Evolutionary conservation across 345 rosid genomes (phyloP), one percentile per base, ranked within the genome.

Genomic region (Rubroshorea leprosula): DNA sequence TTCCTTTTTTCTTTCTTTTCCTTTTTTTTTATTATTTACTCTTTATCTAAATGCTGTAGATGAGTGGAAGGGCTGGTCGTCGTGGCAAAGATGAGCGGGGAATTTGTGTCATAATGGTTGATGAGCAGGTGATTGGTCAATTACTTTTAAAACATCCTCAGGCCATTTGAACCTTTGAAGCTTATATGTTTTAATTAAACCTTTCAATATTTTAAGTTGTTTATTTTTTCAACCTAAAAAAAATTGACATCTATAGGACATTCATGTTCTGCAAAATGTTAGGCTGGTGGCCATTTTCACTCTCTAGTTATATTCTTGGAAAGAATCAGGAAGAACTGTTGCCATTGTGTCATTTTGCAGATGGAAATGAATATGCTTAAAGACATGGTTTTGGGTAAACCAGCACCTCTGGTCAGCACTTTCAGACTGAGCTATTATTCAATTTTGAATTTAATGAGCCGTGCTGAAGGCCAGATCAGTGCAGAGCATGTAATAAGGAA

Each of bases 41-140:
- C 15, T 69, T 19, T n/a, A n/a, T 59, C 62, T 72, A 64, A 55
- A 61, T 48, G 58, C 48, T 74, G 63, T 66, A 93, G 99, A 93
- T 93, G 99, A 93, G 99, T 62, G 97, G 99, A 69, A 80, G 97
- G 68, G 99, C 99, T 76, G 99, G 99, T 65, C 96, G 99, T 19
- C 97, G 99, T 72, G 97, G 99, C 68, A 93, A 89, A 72, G 99
- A 87, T 47, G 96, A 87, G 22, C 95, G 95, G 20, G 99, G 97
- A 24, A 93, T 93, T 55, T 93, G 97, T 75, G 83, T 93, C 59
- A 85, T 89, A 69, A 93, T 93, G 99, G 70, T 93, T 68, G 94
- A 93, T 79, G 99, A 89, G 66, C 88, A 78, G 91, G 99, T 93
- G 47, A 57, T 61, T 39, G n/a, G 17, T 49, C 38, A 22, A 25